Evolutionary conservation across 495 filamentous ascomycete genomes (phyloP).

Genomic region (Hyaloscypha finlandica): DNA sequence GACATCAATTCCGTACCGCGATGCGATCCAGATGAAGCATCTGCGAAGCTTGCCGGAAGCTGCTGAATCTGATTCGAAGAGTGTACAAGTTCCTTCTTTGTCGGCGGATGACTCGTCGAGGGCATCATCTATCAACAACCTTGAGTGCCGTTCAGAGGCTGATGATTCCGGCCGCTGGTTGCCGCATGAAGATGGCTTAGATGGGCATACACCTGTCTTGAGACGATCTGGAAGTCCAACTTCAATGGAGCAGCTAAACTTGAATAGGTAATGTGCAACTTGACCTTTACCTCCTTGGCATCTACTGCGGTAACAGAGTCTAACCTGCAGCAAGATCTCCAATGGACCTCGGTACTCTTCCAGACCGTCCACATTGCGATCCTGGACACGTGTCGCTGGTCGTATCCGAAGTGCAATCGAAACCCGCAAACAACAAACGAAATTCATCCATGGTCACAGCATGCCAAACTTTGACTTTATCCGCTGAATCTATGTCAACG

Average conservation of each 20-base stretch:
- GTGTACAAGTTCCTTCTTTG: conserved; percentile 5
- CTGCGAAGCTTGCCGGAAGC: not conserved
- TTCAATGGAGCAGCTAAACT: conserved; percentile 4
- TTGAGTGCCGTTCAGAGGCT: conserved; percentile 7
- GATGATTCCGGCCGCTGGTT: conserved; percentile 9
- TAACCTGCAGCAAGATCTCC: conserved; percentile 6
- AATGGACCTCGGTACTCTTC: conserved; percentile 3
- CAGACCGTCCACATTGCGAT: not conserved
- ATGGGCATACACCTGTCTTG: conserved; percentile 4
- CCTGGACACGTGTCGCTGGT: not conserved
- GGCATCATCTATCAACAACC: conserved; percentile 9
- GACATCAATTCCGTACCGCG: conserved; percentile 2
- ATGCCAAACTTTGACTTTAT: not conserved
- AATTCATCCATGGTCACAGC: not conserved
- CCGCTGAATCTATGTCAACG: conserved; percentile 1
- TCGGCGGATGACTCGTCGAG: conserved; percentile 4
- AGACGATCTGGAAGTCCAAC: conserved; percentile 4
- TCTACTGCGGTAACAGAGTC: conserved; percentile 4
- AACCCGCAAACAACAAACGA: not conserved
- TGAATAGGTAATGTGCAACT: conserved; percentile 4
- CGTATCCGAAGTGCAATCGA: not conserved
- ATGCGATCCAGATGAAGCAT: not conserved
- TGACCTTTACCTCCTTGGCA: not conserved
- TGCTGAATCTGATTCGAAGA: conserved; percentile 10
- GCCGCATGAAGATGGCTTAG: conserved; percentile 3